Evolutionary conservation across 208 protist species (phyloP), one percentile per base, ranked within the genome.

Genomic region (Acanthamoeba healyi): DNA sequence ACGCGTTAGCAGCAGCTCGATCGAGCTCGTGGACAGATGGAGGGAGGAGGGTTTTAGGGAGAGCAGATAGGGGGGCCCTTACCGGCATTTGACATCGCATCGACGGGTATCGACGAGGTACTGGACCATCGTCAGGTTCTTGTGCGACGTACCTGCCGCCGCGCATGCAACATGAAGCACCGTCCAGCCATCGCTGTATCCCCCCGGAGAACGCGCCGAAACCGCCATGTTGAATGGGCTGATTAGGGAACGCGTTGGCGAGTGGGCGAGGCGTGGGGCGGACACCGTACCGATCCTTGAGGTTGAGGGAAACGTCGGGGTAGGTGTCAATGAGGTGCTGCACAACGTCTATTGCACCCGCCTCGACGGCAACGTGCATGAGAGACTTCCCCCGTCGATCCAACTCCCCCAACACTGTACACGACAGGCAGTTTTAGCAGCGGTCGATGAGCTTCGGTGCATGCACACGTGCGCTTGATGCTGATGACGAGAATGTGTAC

Each of bases 301-400:
- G 9, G 65, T 74, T 74, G n/a, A 74, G 34, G 34, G 65, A 74
- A 2, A 74, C 65, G 34, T 74, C 65, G 12, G 65, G 17, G 34
- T 74, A 74, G 65, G 32, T 74, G n/a, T 42, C 65, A 10, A 74
- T 40, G 34, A 74, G 65, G 65, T 74, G 34, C 34, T 74, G 65
- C 65, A 74, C 65, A 1, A 74, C 65, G 17, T 74, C 65, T 29
- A 38, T 74, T 2, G 65, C n/a, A 9, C 65, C 65, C 19, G 65
- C 65, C 65, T 74, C 65, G 12, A 74, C 65, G 9, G 65, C 65
- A 17, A 74, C 65, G 65, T 74, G 65, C 65, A 74, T 74, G 34
- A 74, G 65, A 10, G 65, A 74, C 34, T 74, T 74, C n/a, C 65
- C 65, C 3, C 65, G n/a, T 29, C 65, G 65, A 38, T 74, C 65